Base-by-base conservation (phyloP, 495 filamentous ascomycete species). In the Xylaria grammica region DNA sequence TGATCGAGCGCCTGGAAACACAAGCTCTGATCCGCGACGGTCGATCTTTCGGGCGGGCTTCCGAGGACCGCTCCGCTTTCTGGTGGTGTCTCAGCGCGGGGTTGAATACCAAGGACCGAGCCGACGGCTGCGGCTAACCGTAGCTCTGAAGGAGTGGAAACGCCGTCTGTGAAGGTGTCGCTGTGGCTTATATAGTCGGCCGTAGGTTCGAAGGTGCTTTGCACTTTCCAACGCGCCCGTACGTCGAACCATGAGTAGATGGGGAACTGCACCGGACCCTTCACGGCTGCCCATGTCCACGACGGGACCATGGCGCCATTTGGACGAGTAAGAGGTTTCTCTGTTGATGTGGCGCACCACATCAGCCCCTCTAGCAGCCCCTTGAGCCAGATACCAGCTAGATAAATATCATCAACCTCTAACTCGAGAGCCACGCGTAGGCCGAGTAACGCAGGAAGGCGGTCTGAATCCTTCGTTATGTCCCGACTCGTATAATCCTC, bases 281-380 rank as follows among this genome's bases (percentile, higher is more conserved):
- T 63, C 2, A 78, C 68, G 5, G 75, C 74, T 20, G 74, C 75
- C 76, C 77, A 79, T 0, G 74, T 75, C 76, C 77, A 79, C 6
- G 75, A 73, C 2, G 77, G 77, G 6, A 74, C 75, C 30, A 70
- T 24, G 15, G 66, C 59, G 24, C 62, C 30, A 24, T 42, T 58
- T 30, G 65, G 61, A 8, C 46, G 10, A 1, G 17, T 13, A 13
- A 69, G 57, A 50, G 38, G 57, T 36, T 70, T 57, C 0, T 58
- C 62, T 15, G 45, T 30, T 40, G 30, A 26, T n/a, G 24, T 42
- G 19, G 44, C 24, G 20, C 62, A 67, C 75, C 75, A 77, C 4
- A 68, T 40, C 11, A 77, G 60, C 4, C 67, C 71, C 42, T 71
- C 69, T 15, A 69, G 46, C 9, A 77, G 58, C 3, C 72, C 65